phyloP scores from a whole-genome alignment of 192 early-diverging fungal species.

The Coemansia sp. region DNA sequence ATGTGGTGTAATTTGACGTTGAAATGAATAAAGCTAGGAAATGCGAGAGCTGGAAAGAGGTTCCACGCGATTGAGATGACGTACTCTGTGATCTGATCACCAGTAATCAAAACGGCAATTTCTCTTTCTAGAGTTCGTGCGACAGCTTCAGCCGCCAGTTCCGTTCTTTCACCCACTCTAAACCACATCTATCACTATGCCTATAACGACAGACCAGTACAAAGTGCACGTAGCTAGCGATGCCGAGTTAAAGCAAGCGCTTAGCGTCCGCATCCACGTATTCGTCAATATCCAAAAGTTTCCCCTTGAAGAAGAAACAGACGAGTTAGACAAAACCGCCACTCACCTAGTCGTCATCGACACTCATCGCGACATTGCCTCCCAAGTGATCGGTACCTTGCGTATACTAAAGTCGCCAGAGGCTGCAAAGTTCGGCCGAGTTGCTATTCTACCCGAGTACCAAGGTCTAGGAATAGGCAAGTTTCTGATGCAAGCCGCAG shows the following conservation, averaged over 20 bases:
- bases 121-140: not conserved
- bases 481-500: conserved; percentile 15
- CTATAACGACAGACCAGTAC: conserved; percentile 2
- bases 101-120: not conserved
- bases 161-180: not conserved
- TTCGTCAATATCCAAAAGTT: conserved; percentile 47
- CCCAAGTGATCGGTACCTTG: conserved; percentile 29
- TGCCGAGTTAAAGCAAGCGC: conserved; percentile 17
- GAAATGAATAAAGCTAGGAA: not conserved
- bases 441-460: conserved; percentile 39
- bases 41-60: not conserved
- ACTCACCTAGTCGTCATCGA: conserved; percentile 23
- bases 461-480: conserved; percentile 39
- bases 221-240: conserved; percentile 21
- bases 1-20: not conserved
- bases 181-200: not conserved
- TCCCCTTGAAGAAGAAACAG: conserved; percentile 25
- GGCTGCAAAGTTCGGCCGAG: conserved; percentile 31
- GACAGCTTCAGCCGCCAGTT: not conserved
- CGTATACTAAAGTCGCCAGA: conserved; percentile 21
- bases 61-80: not conserved
- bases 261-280: conserved; percentile 29
- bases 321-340: conserved; percentile 24
- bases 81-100: conserved; percentile 7
- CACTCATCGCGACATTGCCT: not conserved